Evolutionary conservation across 805 yeast species (phyloP).

Genomic region (Candida gorgasii): DNA sequence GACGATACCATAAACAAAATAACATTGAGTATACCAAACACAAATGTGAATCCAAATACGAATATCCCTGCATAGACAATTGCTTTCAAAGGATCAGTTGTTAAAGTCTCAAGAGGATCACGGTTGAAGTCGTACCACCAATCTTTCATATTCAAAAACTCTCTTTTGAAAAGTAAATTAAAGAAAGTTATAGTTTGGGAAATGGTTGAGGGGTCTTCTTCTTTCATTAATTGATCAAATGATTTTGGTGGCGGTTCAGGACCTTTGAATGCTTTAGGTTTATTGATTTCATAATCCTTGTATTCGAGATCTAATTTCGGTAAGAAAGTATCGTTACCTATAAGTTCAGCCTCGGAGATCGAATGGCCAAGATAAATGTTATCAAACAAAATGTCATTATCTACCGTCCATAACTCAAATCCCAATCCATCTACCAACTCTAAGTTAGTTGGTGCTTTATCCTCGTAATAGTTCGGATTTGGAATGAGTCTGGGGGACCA

Average conservation of each 20-base stretch:
- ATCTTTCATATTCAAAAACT: slow-evolving; percentile 26
- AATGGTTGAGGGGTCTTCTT: slow-evolving; percentile 16
- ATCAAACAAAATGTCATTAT: slow-evolving; percentile 70
- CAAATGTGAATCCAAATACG: slow-evolving; percentile 40
- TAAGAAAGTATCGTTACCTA: slow-evolving; percentile 75
- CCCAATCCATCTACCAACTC: slow-evolving; percentile 79
- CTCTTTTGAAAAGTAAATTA: slow-evolving; percentile 20
- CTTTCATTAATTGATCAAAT: slow-evolving; percentile 35
- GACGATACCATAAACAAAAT: slow-evolving; percentile 26
- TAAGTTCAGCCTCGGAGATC: slow-evolving; percentile 75
- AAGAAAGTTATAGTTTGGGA: slow-evolving; percentile 19
- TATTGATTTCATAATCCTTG: slow-evolving; percentile 37
- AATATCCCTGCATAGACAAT: slow-evolving; percentile 46
- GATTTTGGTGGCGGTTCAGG: slow-evolving; percentile 47
- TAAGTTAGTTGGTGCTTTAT: slow-evolving; percentile 55
- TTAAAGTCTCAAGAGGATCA: slow-evolving; percentile 47
- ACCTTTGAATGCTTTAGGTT: slow-evolving; percentile 42
- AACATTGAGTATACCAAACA: slow-evolving; percentile 45
- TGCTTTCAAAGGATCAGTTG: slow-evolving; percentile 51
- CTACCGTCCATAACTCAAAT: slow-evolving; percentile 89
- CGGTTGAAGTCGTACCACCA: slow-evolving; percentile 40
- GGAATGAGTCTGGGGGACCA: slow-evolving; percentile 69
- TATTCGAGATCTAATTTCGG: slow-evolving; percentile 56
- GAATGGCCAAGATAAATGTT: slow-evolving; percentile 86
- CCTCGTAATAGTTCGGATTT: slow-evolving; percentile 72